Percentiles rank a stretch among this genome's conserved stretches.
These are phyloP conservation scores for Eudorina sp. DNA, from an alignment of 139 green algal genomes.

Conservation along the genomic window DNA sequence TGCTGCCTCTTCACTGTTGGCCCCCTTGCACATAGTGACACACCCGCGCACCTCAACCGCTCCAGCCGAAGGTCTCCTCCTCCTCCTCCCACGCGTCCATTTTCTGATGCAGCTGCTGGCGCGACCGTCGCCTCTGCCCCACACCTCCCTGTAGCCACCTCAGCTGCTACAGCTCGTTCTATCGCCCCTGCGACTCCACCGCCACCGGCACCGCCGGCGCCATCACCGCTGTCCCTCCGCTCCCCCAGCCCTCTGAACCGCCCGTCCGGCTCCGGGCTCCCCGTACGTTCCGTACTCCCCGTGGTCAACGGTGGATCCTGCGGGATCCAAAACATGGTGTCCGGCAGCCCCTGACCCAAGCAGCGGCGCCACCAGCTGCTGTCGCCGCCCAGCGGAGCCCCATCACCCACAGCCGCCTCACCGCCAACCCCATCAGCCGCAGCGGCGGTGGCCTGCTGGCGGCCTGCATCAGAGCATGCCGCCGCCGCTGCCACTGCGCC, in stretches of 20 bases:
- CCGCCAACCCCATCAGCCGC: too few species aligned
- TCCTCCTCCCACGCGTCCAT: not conserved
- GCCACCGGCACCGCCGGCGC: not conserved
- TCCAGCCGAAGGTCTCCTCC: slow-evolving; percentile 8
- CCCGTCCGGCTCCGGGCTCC: too few species aligned
- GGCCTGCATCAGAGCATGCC: too few species aligned
- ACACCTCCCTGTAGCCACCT: not conserved
- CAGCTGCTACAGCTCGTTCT: not conserved
- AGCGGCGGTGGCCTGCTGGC: too few species aligned
- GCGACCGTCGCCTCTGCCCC: not conserved
- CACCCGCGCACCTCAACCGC: slow-evolving; percentile 7
- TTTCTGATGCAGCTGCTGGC: not conserved
- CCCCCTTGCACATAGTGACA: too few species aligned
- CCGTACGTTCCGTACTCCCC: too few species aligned
- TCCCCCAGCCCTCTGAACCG: not conserved
- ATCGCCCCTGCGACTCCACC: not conserved
- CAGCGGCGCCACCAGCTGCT: not conserved
- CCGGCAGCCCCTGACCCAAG: slow-evolving; percentile 24
- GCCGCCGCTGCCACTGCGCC: too few species aligned
- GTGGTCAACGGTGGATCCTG: not conserved
- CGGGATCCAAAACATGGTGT: slow-evolving; percentile 9
- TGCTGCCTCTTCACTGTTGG: too few species aligned
- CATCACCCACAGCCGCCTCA: too few species aligned
- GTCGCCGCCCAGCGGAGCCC: too few species aligned
- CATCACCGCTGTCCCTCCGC: not conserved